Evolutionary conservation across 768 basidiomycete genomes (phyloP), one percentile per base, ranked within the genome.

Genomic region (Boletus sp.): DNA sequence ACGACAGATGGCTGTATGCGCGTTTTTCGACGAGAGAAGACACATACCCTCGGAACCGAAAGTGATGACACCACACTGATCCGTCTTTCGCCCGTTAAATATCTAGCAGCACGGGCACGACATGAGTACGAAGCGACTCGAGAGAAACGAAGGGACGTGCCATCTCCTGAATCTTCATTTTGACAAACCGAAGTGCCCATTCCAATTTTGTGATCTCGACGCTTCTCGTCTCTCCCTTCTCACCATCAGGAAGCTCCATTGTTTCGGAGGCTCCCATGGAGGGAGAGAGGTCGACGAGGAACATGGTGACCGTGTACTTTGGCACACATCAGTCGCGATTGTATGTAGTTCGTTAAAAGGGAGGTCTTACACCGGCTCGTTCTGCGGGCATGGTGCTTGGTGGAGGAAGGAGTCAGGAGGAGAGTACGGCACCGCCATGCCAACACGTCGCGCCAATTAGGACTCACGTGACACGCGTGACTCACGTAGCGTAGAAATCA

Each of bases 101-200:
- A 98, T 94, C 95, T 98, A 55, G 28, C 32, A 11, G 24, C 11
- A 4, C 24, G 29, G 7, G n/a, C 12, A 18, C 1, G 30, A 5
- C 12, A 18, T 62, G 11, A 52, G 42, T 11, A 14, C n/a, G 1
- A 30, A 29, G 47, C 15, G 28, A 41, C 3, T 35, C 5, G 2
- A 39, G 12, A 41, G 20, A 47, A 33, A 50, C 17, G 5, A 32
- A n/a, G 29, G 12, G 15, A 66, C 71, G 10, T 52, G 91, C 92
- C 88, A 96, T 94, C 58, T 95, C 90, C 68, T 96, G 92, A 35
- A 95, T 82, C 71, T 94, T 94, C 61, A 93, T 81, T 70, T 91
- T 92, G 15, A 92, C 90, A 67, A 87, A 97, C 67, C 93, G 90
- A 45, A 96, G 78, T 1, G 83, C 80, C 82, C 89, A 89, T 64